A percentile compares a stretch with the other conserved stretches of the same genome.
Conservation (phyloP, 164 flowering plant genomes). For the Litsea cubeba region DNA sequence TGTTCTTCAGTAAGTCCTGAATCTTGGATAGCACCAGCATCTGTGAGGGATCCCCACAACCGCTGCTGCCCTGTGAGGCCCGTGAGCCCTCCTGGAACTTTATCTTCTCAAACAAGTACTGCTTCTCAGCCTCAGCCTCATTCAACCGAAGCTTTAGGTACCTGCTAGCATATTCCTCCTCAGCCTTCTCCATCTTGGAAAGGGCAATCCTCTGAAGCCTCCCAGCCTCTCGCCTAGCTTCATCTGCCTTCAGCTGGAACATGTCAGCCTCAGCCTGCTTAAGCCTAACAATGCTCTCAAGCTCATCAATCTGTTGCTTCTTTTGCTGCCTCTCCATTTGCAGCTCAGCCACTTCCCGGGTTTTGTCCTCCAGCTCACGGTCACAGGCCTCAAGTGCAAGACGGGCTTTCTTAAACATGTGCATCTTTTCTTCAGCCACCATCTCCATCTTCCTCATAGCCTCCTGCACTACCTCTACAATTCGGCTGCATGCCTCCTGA, state of each 20-base stretch:
- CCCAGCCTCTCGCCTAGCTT: slow-evolving; percentile 94
- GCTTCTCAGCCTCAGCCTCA: slow-evolving; percentile 97
- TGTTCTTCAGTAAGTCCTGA: slow-evolving; percentile 66
- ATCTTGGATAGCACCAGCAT: slow-evolving; percentile 49
- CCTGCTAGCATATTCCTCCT: slow-evolving; percentile 88
- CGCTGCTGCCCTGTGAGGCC: slow-evolving; percentile 44
- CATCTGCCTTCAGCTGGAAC: slow-evolving; percentile 94
- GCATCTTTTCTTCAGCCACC: slow-evolving; percentile 91
- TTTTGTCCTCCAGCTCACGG: slow-evolving; percentile 80
- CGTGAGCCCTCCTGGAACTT: slow-evolving; percentile 86
- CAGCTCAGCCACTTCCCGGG: slow-evolving; percentile 67
- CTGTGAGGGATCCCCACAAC: slow-evolving; percentile 52
- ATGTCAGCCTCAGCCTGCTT: slow-evolving; percentile 97
- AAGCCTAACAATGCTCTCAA: slow-evolving; percentile 84
- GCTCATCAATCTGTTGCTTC: slow-evolving; percentile 82
- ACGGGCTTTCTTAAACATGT: slow-evolving; percentile 81
- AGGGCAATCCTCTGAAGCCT: slow-evolving; percentile 79
- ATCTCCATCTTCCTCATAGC: slow-evolving; percentile 91
- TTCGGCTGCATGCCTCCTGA: slow-evolving; percentile 84
- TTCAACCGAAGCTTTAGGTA: slow-evolving; percentile 76
- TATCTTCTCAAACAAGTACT: slow-evolving; percentile 82
- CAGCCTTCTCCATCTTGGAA: slow-evolving; percentile 82
- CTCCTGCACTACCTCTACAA: slow-evolving; percentile 93
- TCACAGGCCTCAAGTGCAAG: slow-evolving; percentile 75
- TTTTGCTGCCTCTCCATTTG: slow-evolving; percentile 74